These are phyloP conservation scores for Aureobasidium sp. DNA, from an alignment of 2,329 filamentous ascomycete species.

Conservation along the genomic window DNA sequence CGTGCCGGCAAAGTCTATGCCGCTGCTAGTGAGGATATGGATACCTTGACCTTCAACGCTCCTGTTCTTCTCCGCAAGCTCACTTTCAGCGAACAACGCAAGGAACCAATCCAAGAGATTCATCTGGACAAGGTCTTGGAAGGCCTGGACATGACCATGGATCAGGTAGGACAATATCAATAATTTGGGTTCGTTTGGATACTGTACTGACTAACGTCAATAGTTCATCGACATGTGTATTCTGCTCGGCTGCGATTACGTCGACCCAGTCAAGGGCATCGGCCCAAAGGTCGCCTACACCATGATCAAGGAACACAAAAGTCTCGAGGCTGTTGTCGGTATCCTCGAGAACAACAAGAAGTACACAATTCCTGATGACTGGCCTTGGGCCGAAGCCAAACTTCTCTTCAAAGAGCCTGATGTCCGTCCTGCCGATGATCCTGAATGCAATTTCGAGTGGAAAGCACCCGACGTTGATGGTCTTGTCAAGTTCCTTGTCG, in stretches of 20 bases:
- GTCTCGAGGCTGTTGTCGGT: conserved; percentile 80
- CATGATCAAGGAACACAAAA: conserved; percentile 85
- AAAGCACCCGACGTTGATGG: conserved; percentile 87
- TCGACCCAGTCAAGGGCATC: conserved; percentile 92
- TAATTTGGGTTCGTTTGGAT: neutral
- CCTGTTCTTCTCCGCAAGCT: conserved; percentile 87
- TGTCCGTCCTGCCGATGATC: conserved; percentile 73
- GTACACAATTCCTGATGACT: conserved; percentile 86
- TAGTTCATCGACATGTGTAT: conserved; percentile 98
- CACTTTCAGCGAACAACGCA: conserved; percentile 94
- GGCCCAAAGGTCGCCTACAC: conserved; percentile 88
- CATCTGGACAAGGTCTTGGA: conserved; percentile 79
- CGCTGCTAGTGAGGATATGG: conserved; percentile 97
- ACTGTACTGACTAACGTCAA: neutral
- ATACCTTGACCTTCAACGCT: conserved; percentile 90
- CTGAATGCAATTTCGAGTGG: conserved; percentile 96
- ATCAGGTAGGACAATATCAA: conserved; percentile 53
- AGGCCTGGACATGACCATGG: conserved; percentile 78
- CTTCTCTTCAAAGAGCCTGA: conserved; percentile 88
- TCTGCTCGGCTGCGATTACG: conserved; percentile 92
- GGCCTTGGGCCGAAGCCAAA: conserved; percentile 89
- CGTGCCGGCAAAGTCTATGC: conserved; percentile 92
- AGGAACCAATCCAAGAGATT: conserved; percentile 96
- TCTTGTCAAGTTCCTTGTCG: conserved; percentile 80
- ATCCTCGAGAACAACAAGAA: conserved; percentile 71